Base-by-base conservation (phyloP, 2,329 filamentous ascomycete species). In the Ophiostoma tasmaniense region DNA sequence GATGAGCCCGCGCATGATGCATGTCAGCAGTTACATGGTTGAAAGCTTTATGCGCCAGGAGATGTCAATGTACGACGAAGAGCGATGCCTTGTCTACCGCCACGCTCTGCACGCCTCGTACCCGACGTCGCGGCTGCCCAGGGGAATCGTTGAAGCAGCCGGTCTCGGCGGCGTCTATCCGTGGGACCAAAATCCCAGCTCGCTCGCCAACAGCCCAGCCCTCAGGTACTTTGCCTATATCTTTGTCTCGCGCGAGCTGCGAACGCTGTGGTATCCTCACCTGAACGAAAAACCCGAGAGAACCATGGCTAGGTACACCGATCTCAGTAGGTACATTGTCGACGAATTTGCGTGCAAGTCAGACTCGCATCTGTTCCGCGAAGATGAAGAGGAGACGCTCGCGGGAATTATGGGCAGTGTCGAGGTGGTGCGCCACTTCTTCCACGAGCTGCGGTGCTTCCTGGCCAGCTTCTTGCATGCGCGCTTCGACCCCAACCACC, bases 391-490 rank as follows among this genome's bases (percentile, higher is more conserved):
- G 76, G 87, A 91, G 59, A 84, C 97, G 78, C 77, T 97, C 50
- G 81, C 86, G 28, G 91, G 95, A 66, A 95, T 93, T 72, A 50
- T 70, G 3, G 93, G 93, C 0, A 66, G 45, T 8, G 82, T 88
- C 68, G 86, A 89, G 22, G 87, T 93, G 76, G 87, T 92, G 1
- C 81, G 83, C 22, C 77, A 96, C 52, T 92, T 98, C 73, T 78
- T 97, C 70, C 94, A 98, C 78, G 94, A 98, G 79, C 78, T 97
- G 71, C 85, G 89, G 71, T 86, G 87, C 13, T 98, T 91, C 87
- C 78, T 98, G 73, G 84, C 92, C 69, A 97, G 93, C 42, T 77
- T 93, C 93, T 0, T 94, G 87, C 74, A 82, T 78, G 2, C 87
- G 84, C 10, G 78, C 96, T 10, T 83, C 87, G 67, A 89, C 89